Evolutionary conservation across 768 basidiomycete species (phyloP), one percentile per base, ranked within the genome.

Genomic region (Daedaleopsis nitida): DNA sequence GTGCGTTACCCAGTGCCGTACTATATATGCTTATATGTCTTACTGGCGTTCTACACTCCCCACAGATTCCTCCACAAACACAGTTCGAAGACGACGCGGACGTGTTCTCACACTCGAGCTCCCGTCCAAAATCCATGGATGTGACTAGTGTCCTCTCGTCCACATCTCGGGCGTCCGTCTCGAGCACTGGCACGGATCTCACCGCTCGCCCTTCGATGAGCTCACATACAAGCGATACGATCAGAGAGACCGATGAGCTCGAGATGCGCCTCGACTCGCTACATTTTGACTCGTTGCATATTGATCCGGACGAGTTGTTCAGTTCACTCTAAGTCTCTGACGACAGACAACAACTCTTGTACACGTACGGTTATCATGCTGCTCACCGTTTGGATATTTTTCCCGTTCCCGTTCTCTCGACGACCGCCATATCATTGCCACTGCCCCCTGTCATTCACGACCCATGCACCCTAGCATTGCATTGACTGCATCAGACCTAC

Each of bases 211-310:
- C 55, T 16, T 64, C 65, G n/a, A 35, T 57, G 9, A 54, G 53
- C 43, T 51, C 52, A 43, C 55, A 37, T 42, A 42, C 39, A 11
- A 42, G 39, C 17, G 57, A 52, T 8, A 45, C 49, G 35, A 43
- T 44, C 24, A 51, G 54, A 39, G 58, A 51, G 38, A 23, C 27
- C 52, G 72, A 68, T 37, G 81, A 80, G 62, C 74, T 86, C 52
- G 86, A 91, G 76, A 85, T 88, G 86, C 77, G 74, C 39, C 82
- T 91, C 14, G 86, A 89, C 68, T 89, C 89, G 35, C 76, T 91
- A 56, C 87, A 88, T 69, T 91, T 91, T 69, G 89, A 91, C 64
- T 78, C 82, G 1, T 65, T 91, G 48, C 87, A 86, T 55, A 87
- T 91, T 57, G 86, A 91, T 69, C 78, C 80, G 24, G 83, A 86